Evolutionary conservation across 1,139 yeast species (phyloP).

Genomic region (Geotrichum cucujoidarum): DNA sequence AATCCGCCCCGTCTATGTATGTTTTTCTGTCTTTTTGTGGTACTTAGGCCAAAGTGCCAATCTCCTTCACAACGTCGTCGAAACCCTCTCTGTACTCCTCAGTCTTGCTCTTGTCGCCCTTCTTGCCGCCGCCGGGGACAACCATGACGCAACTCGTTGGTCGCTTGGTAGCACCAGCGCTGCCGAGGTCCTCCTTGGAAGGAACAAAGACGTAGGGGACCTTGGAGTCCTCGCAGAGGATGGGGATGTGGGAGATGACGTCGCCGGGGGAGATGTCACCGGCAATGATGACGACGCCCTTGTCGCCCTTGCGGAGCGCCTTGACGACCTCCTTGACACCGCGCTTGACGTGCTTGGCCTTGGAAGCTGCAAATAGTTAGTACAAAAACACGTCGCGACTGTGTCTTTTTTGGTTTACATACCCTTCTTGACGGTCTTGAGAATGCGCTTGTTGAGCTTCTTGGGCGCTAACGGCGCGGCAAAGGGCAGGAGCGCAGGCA

Average conservation of each 20-base stretch:
- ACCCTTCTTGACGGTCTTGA: slow-evolving; percentile 86
- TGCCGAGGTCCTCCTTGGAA: slow-evolving; percentile 94
- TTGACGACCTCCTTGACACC: slow-evolving; percentile 99
- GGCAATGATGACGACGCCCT: slow-evolving; percentile 92
- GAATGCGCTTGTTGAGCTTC: slow-evolving; percentile 89
- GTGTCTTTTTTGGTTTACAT: no score
- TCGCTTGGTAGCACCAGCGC: slow-evolving; percentile 98
- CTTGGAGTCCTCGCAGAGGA: slow-evolving; percentile 86
- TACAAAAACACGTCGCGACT: not conserved
- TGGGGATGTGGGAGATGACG: slow-evolving; percentile 95
- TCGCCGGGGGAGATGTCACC: slow-evolving; percentile 98
- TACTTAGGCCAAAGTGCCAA: slow-evolving; percentile 40
- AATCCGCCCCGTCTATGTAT: slow-evolving; percentile 14
- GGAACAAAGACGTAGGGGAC: slow-evolving; percentile 93
- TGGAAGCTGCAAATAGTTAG: slow-evolving; percentile 52
- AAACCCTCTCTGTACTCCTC: slow-evolving; percentile 89
- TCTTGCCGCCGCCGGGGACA: slow-evolving; percentile 93
- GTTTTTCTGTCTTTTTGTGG: no score
- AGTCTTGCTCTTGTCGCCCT: slow-evolving; percentile 60
- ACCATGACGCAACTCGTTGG: slow-evolving; percentile 98
- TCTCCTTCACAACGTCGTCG: slow-evolving; percentile 94
- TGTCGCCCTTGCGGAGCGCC: slow-evolving; percentile 95
- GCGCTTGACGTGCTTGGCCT: slow-evolving; percentile 96
- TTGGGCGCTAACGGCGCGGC: slow-evolving; percentile 95
- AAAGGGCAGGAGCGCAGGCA: slow-evolving; percentile 86